phyloP scores from a whole-genome alignment of 2,329 filamentous ascomycete species.

The Talaromyces atroroseus region DNA sequence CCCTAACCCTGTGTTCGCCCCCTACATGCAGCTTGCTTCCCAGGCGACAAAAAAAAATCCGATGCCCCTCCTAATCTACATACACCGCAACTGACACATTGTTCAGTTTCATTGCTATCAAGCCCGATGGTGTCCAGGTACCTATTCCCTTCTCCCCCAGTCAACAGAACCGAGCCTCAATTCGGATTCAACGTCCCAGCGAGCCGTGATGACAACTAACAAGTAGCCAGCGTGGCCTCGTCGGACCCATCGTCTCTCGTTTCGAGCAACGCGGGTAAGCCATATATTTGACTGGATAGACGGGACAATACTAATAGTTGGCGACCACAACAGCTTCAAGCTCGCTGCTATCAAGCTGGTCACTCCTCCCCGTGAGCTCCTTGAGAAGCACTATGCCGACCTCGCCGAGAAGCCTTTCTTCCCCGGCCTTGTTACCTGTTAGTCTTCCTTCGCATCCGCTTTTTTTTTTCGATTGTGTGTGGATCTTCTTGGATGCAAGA shows the following conservation, averaged over 20 bases:
- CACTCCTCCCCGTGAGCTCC: constrained; percentile 84
- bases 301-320: constrained; percentile 13
- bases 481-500: not conserved
- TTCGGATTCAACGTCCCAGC: not conserved
- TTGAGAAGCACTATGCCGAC: constrained; percentile 96
- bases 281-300: not conserved
- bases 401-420: constrained; percentile 96
- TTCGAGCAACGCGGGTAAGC: constrained; percentile 92
- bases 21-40: not conserved
- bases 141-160: constrained; percentile 18
- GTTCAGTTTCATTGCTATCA: constrained; percentile 97
- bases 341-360: constrained; percentile 95
- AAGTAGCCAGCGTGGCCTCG: constrained; percentile 73
- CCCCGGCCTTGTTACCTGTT: constrained; percentile 86
- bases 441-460: constrained; percentile 30
- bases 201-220: constrained; percentile 22
- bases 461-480: too few relatives aligned
- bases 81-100: constrained; percentile 25
- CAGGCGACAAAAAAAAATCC: not conserved
- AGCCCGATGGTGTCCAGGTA: constrained; percentile 99
- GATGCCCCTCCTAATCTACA: not conserved
- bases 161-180: not conserved
- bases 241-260: constrained; percentile 95
- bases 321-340: constrained; percentile 67
- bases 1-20: not conserved